phyloP scores from a whole-genome alignment of 768 basidiomycete genomes.

The Mycena albidolilacea region DNA sequence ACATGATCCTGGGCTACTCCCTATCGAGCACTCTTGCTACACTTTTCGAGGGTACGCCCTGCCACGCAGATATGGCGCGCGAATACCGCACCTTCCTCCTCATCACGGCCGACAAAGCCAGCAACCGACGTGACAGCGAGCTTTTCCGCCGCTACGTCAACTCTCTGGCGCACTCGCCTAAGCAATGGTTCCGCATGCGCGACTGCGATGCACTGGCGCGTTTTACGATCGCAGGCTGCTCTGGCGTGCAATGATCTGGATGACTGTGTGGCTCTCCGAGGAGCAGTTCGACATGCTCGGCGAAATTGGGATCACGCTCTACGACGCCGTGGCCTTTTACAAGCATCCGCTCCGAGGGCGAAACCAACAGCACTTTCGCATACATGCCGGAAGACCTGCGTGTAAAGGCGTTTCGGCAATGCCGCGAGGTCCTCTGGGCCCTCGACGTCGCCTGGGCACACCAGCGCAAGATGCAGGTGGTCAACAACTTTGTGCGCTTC shows the following conservation, averaged over 20 bases:
- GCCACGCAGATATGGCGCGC: neutral
- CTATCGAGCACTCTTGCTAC: neutral
- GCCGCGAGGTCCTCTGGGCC: conserved; percentile 16
- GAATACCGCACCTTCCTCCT: neutral
- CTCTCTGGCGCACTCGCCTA: neutral
- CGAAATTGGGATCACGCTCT: conserved; percentile 8
- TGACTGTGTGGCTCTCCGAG: conserved; percentile 7
- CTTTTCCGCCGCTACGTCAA: conserved; percentile 4
- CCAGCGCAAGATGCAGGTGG: neutral
- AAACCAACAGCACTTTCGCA: neutral
- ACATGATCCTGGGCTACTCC: neutral
- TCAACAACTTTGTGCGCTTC: neutral
- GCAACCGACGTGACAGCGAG: neutral
- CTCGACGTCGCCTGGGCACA: conserved; percentile 9
- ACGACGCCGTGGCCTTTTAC: conserved; percentile 11
- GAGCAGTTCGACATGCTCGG: neutral
- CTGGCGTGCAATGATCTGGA: conserved; percentile 9
- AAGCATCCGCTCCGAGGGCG: conserved; percentile 10
- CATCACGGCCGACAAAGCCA: neutral
- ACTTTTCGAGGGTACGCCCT: neutral
- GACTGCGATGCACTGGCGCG: neutral
- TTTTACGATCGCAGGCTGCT: conserved; percentile 3
- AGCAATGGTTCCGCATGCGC: conserved; percentile 11
- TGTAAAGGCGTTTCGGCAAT: neutral
- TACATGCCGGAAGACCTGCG: conserved; percentile 5